Evolutionary conservation across 371 early-diverging fungal genomes (phyloP).

Genomic region (Mucor irregularis): DNA sequence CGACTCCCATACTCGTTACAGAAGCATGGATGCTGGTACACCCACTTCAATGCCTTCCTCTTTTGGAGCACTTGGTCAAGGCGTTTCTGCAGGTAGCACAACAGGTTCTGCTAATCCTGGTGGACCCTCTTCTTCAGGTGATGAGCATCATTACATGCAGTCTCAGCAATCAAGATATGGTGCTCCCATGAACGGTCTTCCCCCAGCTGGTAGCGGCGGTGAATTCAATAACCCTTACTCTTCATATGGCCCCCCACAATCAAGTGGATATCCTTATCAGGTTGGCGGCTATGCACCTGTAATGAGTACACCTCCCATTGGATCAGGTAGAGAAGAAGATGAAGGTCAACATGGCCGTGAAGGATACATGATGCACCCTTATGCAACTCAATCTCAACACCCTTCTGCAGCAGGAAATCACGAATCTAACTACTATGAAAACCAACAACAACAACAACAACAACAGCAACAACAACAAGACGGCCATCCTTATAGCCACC

Average conservation of each 20-base stretch:
- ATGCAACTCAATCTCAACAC: constrained; percentile 6
- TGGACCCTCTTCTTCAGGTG: constrained; percentile 3
- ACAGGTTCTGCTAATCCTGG: constrained; percentile 3
- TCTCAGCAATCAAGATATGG: constrained; percentile 7
- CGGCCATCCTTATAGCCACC: background rate
- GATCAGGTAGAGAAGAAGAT: constrained; percentile 10
- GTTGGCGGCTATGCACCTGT: constrained; percentile 8
- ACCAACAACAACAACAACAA: constrained; percentile 1
- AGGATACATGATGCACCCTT: constrained; percentile 21
- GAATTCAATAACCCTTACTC: constrained; percentile 14
- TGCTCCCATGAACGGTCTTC: background rate
- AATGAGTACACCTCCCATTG: constrained; percentile 6
- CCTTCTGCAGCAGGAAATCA: background rate
- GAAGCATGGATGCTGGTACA: constrained; percentile 34
- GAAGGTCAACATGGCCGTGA: constrained; percentile 4
- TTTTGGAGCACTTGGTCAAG: constrained; percentile 8
- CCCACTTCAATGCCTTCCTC: constrained; percentile 30
- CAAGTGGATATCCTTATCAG: constrained; percentile 15
- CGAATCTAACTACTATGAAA: background rate
- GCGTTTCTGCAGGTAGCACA: constrained; percentile 10
- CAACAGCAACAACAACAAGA: constrained; percentile 1
- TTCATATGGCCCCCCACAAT: constrained; percentile 9
- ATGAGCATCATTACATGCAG: constrained; percentile 12
- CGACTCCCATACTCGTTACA: constrained; percentile 52
- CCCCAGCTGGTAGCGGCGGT: background rate